Conservation (phyloP, 176 grass and related monocot genomes). For the Avena insularis region DNA sequence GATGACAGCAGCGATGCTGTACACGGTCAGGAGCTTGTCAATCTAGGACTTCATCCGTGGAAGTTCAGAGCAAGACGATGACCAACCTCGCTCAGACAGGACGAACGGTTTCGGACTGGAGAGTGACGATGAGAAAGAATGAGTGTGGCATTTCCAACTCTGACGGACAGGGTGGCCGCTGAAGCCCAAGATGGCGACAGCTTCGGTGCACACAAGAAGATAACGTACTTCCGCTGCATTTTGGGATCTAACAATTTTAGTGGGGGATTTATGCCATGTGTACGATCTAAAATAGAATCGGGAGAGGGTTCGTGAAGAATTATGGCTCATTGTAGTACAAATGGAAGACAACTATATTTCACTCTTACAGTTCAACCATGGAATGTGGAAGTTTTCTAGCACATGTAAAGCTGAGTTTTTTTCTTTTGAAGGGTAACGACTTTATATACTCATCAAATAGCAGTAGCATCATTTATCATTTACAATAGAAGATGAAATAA, state of each 20-base stretch:
- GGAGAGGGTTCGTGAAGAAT: neutral
- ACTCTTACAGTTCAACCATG: neutral
- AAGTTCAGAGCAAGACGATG: slow-evolving; percentile 22
- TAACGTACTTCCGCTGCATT: slow-evolving; percentile 7
- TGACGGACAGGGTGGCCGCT: neutral
- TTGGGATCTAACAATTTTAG: slow-evolving; percentile 25
- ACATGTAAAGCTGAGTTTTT: neutral
- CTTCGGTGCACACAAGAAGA: slow-evolving; percentile 34
- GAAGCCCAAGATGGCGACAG: neutral
- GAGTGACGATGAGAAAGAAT: neutral
- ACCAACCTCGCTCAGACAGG: neutral
- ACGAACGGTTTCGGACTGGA: neutral
- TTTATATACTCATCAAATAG: too few relatives aligned
- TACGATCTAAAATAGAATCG: neutral
- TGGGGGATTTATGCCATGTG: neutral
- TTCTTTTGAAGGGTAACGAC: too few relatives aligned
- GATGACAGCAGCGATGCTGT: neutral
- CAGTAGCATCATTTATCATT: too few relatives aligned
- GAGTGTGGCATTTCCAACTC: neutral
- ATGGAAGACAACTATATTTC: neutral
- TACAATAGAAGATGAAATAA: too few relatives aligned
- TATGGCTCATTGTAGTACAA: neutral
- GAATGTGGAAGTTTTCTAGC: neutral
- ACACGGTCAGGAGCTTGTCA: neutral
- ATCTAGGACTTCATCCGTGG: slow-evolving; percentile 4